phyloP scores from a whole-genome alignment of 1,139 yeast genomes.

The Debaryomyces robertsiae region DNA sequence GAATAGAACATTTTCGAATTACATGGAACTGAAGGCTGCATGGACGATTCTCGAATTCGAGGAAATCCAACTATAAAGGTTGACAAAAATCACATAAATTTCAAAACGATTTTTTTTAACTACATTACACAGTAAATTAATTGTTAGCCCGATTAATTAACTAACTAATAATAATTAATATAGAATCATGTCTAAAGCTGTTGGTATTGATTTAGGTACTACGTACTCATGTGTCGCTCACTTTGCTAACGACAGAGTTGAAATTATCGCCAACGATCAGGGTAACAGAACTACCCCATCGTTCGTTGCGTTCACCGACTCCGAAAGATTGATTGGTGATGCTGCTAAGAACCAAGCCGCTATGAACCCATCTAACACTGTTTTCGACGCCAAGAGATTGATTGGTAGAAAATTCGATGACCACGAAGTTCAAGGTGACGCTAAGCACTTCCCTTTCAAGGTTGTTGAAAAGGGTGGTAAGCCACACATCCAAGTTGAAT shows the following conservation, averaged over 20 bases:
- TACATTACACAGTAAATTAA: slow-evolving; percentile 5
- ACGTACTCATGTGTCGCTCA: slow-evolving; percentile 85
- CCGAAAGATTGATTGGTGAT: slow-evolving; percentile 98
- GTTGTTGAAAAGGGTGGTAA: slow-evolving; percentile 71
- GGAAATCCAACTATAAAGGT: slow-evolving; percentile 8
- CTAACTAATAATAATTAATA: slow-evolving; percentile 5
- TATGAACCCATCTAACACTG: slow-evolving; percentile 93
- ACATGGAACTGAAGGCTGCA: slow-evolving; percentile 7
- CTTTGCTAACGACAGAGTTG: slow-evolving; percentile 69
- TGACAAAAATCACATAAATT: slow-evolving; percentile 4
- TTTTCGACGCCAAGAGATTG: slow-evolving; percentile 96
- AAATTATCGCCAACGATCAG: slow-evolving; percentile 59
- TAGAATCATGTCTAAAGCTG: slow-evolving; percentile 59
- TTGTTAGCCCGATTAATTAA: slow-evolving; percentile 7
- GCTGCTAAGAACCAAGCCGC: slow-evolving; percentile 99
- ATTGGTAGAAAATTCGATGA: slow-evolving; percentile 52
- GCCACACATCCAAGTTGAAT: slow-evolving; percentile 91
- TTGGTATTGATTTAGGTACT: slow-evolving; percentile 85
- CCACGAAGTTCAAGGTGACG: slow-evolving; percentile 45
- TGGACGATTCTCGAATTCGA: slow-evolving; percentile 4
- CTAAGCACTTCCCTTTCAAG: slow-evolving; percentile 48
- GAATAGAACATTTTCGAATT: slow-evolving; percentile 10
- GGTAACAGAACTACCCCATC: slow-evolving; percentile 88
- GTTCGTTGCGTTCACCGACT: slow-evolving; percentile 95
- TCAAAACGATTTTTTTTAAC: slow-evolving; percentile 1